Conservation (phyloP, 2,329 filamentous ascomycete species). For the Pseudocercospora eumusae region DNA sequence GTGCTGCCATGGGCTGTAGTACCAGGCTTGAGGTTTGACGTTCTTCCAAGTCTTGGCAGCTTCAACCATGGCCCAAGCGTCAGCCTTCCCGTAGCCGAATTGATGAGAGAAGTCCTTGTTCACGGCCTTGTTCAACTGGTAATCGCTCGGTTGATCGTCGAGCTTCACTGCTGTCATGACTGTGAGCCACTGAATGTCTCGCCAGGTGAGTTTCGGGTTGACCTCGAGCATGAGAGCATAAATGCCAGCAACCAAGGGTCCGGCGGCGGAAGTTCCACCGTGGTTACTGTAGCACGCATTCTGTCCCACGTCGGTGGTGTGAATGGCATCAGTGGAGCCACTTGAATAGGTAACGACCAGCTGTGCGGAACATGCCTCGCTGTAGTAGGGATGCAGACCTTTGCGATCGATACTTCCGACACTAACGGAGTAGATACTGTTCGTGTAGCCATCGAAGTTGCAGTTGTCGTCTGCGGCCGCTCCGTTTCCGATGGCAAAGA, state of each 20-base stretch:
- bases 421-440: conserved; percentile 98
- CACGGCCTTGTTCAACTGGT: conserved; percentile 72
- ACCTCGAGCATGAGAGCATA: conserved; percentile 84
- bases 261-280: conserved; percentile 92
- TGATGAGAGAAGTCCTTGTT: conserved; percentile 91
- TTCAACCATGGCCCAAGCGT: conserved; percentile 82
- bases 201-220: conserved; percentile 85
- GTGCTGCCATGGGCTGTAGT: conserved; percentile 88
- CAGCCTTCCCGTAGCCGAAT: conserved; percentile 93
- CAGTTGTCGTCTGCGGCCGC: conserved; percentile 88
- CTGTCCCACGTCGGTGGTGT: conserved; percentile 88
- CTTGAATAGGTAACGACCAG: conserved; percentile 96
- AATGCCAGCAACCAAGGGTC: conserved; percentile 87
- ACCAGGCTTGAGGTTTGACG: conserved; percentile 96
- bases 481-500: conserved; percentile 95
- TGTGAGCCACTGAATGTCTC: conserved; percentile 90
- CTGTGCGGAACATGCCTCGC: conserved; percentile 92
- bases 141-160: conserved; percentile 69
- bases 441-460: conserved; percentile 99
- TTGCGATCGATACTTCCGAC: conserved; percentile 89
- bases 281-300: conserved; percentile 79
- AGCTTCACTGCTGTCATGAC: conserved; percentile 81
- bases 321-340: conserved; percentile 83
- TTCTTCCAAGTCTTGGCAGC: conserved; percentile 80
- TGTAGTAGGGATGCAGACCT: conserved; percentile 91